Evolutionary conservation across 768 basidiomycete species (phyloP).

Genomic region (Tricholoma sp.): DNA sequence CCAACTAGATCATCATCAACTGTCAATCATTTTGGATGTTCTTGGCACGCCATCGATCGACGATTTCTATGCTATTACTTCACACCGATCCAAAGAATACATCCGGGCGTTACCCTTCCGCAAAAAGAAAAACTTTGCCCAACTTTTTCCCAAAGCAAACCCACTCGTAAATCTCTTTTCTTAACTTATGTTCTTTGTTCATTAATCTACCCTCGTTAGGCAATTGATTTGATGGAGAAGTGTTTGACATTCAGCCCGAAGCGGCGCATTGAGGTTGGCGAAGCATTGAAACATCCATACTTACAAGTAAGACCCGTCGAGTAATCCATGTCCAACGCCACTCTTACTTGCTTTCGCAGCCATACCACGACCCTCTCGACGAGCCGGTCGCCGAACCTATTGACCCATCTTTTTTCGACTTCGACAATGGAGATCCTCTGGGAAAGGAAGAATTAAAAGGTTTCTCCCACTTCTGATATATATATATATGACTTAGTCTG

Average conservation of each 20-base stretch:
- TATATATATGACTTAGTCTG: not conserved
- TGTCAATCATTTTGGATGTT: constrained; percentile 90
- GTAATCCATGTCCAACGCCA: not conserved
- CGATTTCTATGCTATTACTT: constrained; percentile 91
- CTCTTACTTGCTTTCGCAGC: constrained; percentile 33
- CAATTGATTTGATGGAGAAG: constrained; percentile 73
- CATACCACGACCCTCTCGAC: constrained; percentile 86
- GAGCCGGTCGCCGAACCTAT: constrained; percentile 78
- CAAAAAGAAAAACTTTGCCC: constrained; percentile 65
- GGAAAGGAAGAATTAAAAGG: constrained; percentile 70
- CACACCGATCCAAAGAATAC: constrained; percentile 73
- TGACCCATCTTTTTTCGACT: constrained; percentile 78
- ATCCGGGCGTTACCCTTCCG: constrained; percentile 86
- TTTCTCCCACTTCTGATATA: constrained; percentile 18
- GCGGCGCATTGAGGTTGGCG: constrained; percentile 81
- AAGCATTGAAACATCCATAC: constrained; percentile 88
- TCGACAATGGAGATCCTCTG: constrained; percentile 64
- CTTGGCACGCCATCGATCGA: constrained; percentile 88
- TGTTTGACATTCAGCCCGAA: constrained; percentile 84
- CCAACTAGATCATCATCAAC: constrained; percentile 80
- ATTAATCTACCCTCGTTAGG: constrained; percentile 29
- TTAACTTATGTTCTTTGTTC: not conserved
- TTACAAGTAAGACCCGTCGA: constrained; percentile 49
- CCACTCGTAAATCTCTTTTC: constrained; percentile 40
- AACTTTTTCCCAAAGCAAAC: constrained; percentile 73